A percentile compares a stretch with the other conserved stretches of the same genome.
phyloP scores from a whole-genome alignment of 2,329 filamentous ascomycete species.

The Myriosclerotinia curreyana region DNA sequence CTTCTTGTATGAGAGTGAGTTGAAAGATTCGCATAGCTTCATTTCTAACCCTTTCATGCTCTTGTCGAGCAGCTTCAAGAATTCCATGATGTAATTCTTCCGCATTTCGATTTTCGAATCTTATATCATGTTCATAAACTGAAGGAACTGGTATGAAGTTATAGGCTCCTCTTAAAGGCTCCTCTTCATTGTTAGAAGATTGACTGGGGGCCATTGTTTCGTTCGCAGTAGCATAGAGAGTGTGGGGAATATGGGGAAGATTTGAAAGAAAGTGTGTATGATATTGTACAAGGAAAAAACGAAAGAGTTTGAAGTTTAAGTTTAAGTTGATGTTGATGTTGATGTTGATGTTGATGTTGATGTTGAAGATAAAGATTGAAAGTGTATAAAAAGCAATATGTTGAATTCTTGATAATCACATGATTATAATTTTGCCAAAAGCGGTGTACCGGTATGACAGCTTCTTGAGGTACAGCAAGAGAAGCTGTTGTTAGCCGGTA shows the following conservation, averaged over 20 bases:
- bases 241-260: too few species aligned
- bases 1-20: conserved; percentile 47
- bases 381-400: neutral
- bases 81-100: conserved; percentile 47
- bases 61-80: conserved; percentile 60
- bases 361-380: neutral
- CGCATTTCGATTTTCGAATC: conserved; percentile 27
- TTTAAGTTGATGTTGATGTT: too few species aligned
- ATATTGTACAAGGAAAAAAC: neutral
- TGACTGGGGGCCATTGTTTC: conserved; percentile 12
- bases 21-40: conserved; percentile 49
- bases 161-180: conserved; percentile 16
- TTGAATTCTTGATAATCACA: conserved; percentile 13
- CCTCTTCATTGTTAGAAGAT: conserved; percentile 14
- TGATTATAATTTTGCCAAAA: conserved; percentile 5
- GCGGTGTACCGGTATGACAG: neutral
- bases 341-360: too few species aligned
- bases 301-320: neutral
- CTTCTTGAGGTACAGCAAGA: neutral
- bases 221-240: conserved; percentile 10
- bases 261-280: too few species aligned
- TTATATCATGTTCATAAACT: conserved; percentile 20
- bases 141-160: conserved; percentile 13
- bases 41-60: conserved; percentile 63
- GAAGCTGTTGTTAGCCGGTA: neutral